A percentile compares a stretch with the other conserved stretches of the same genome.
Evolutionary conservation across 768 basidiomycete species (phyloP).

Genomic region (Lactarius hengduanensis): DNA sequence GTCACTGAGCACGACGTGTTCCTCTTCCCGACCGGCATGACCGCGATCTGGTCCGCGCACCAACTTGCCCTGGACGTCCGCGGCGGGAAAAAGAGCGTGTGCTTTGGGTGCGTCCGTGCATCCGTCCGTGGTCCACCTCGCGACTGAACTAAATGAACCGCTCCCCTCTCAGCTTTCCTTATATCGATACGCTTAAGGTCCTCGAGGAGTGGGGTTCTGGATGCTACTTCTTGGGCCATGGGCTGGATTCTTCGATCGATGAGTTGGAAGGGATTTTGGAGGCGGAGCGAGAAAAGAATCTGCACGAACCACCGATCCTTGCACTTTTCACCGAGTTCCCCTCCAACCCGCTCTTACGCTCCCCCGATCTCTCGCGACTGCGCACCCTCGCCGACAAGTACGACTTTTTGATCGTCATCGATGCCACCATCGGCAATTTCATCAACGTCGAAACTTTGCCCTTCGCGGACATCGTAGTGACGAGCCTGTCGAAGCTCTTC

Average conservation of each 20-base stretch:
- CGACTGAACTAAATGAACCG: too few species aligned
- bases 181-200: constrained; percentile 92
- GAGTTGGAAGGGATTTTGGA: constrained; percentile 64
- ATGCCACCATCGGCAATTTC: constrained; percentile 95
- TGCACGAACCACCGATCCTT: constrained; percentile 58
- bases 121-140: not conserved
- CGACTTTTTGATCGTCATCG: constrained; percentile 84
- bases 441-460: constrained; percentile 88
- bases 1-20: constrained; percentile 87
- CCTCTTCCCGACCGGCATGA: constrained; percentile 86
- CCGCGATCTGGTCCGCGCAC: constrained; percentile 92
- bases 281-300: constrained; percentile 40
- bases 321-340: constrained; percentile 93
- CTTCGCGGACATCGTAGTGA: constrained; percentile 86
- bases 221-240: constrained; percentile 83
- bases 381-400: constrained; percentile 82
- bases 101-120: constrained; percentile 73
- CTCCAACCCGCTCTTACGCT: constrained; percentile 91
- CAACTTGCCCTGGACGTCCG: constrained; percentile 56
- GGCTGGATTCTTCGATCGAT: constrained; percentile 72
- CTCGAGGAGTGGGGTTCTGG: constrained; percentile 97
- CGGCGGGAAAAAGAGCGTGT: constrained; percentile 76
- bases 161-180: constrained; percentile 68
- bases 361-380: constrained; percentile 71
- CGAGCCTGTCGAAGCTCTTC: constrained; percentile 92